phyloP scores from a whole-genome alignment of 2,329 filamentous ascomycete genomes.

The Coleophoma cylindrospora region DNA sequence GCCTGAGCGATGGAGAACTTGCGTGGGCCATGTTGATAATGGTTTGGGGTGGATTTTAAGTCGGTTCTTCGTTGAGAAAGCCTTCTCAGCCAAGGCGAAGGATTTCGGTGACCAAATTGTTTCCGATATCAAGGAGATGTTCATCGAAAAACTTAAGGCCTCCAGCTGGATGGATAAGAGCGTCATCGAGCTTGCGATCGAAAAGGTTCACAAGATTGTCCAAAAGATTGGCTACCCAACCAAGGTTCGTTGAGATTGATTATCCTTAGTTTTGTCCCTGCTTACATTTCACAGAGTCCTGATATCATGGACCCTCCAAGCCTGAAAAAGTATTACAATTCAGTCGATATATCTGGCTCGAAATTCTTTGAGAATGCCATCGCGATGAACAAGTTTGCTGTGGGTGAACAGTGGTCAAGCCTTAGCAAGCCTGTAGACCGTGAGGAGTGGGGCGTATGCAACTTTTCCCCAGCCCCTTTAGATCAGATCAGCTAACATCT shows the following conservation, averaged over 20 bases:
- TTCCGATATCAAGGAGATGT: slow-evolving; percentile 64
- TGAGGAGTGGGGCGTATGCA: slow-evolving; percentile 42
- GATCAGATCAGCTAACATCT: background rate
- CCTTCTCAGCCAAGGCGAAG: slow-evolving; percentile 63
- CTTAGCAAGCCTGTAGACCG: slow-evolving; percentile 56
- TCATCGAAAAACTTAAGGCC: slow-evolving; percentile 52
- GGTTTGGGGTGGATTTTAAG: slow-evolving; percentile 64
- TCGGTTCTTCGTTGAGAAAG: slow-evolving; percentile 64
- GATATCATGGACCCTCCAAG: slow-evolving; percentile 53
- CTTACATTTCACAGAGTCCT: slow-evolving; percentile 35
- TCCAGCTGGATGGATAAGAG: slow-evolving; percentile 62
- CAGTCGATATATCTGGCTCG: slow-evolving; percentile 42
- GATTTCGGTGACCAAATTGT: slow-evolving; percentile 64
- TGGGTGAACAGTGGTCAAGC: slow-evolving; percentile 47
- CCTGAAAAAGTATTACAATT: slow-evolving; percentile 51
- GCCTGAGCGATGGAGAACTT: slow-evolving; percentile 63
- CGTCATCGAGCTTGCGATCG: slow-evolving; percentile 52
- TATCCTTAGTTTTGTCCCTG: background rate
- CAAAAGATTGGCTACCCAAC: slow-evolving; percentile 67
- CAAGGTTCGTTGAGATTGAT: slow-evolving; percentile 24
- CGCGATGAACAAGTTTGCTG: slow-evolving; percentile 41
- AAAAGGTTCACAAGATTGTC: slow-evolving; percentile 62
- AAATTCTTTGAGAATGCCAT: slow-evolving; percentile 55
- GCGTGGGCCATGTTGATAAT: slow-evolving; percentile 50
- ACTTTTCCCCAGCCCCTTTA: background rate